Evolutionary conservation across 257 asterid species (phyloP), one percentile per base, ranked within the genome.

Genomic region (Ballota nigra): DNA sequence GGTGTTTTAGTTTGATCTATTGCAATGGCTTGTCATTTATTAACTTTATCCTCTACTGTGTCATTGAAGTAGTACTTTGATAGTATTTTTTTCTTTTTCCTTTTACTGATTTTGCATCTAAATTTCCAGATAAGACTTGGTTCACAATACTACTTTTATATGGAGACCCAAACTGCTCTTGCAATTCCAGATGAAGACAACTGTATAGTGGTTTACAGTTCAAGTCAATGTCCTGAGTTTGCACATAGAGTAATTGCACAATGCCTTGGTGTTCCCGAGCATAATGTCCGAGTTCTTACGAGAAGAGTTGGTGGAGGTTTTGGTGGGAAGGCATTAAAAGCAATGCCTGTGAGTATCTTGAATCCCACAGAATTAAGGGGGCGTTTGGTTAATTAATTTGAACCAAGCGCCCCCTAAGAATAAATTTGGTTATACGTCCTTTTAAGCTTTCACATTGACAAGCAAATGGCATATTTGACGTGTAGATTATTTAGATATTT

Each of bases 91-190:
- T 38, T 8, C 9, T 8, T n/a, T n/a, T n/a, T n/a, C 1, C 55
- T 22, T 47, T 22, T 47, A 47, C 45, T 38, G 15, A 38, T 8
- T 57, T 18, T 59, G 29, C 10, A 60, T 51, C 33, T 3, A 18
- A 1, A 45, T 63, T 53, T 41, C 4, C 66, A 72, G 77, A 36
- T 73, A 16, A 73, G 16, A 38, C 77, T 73, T 43, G 72, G 65
- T 38, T 73, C 71, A 34, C 77, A 73, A 7, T 53, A 73, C 71
- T 53, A 40, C 68, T 71, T 71, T 31, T 71, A 71, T 59, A 71
- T 71, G 75, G 75, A 71, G 68, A 71, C 75, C 11, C 75, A 71
- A 59, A 73, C 68, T 40, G 78, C 78, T 20, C 72, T 73, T 6
- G 78, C 78, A 19, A 31, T 71, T 41, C 75, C 75, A 6, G 75